Base-by-base conservation (phyloP, 768 basidiomycete genomes). In the Kwoniella bestiolae region DNA sequence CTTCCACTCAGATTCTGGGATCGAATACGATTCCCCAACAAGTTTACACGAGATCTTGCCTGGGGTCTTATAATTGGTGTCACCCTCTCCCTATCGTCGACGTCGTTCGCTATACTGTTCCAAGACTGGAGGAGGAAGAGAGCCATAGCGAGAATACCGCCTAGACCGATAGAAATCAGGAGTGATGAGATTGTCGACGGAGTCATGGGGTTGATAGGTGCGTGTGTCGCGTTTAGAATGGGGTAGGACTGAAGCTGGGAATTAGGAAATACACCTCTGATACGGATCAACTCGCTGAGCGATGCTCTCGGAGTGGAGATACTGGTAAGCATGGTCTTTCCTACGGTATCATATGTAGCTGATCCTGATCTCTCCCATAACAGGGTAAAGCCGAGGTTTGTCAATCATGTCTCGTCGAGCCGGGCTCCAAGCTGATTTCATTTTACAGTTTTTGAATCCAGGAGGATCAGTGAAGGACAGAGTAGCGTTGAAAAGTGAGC, bases 401-500 rank as follows among this genome's bases (percentile, higher is more conserved):
- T 29, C 9, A 29, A 53, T 26, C 16, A 12, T 23, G 3, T 51
- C 18, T 32, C 29, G 29, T 23, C n/a, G 14, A 8, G 7, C 9
- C 25, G 28, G 45, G 28, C 31, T 7, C 29, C 38, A 21, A 1
- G n/a, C 16, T 23, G 18, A 49, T 31, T 53, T 57, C 9, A n/a
- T n/a, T 29, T 6, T 9, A 14, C 72, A 98, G 92, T 99, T 89
- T 77, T 79, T 98, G 65, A 99, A 99, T 81, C 95, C 96, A 0
- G 95, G 95, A 26, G 96, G 96, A 44, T 97, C 94, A 59, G 91
- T 97, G 55, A 99, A 99, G 80, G 96, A 99, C 80, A 87, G 96
- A 31, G 95, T 98, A n/a, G 95, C 94, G 0, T 80, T 97, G 65
- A 86, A 88, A 80, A 92, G 94, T 96, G 75, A 65, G 87, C 70